phyloP scores from a whole-genome alignment of 306 rosid genomes.

The Corylus heterophylla region DNA sequence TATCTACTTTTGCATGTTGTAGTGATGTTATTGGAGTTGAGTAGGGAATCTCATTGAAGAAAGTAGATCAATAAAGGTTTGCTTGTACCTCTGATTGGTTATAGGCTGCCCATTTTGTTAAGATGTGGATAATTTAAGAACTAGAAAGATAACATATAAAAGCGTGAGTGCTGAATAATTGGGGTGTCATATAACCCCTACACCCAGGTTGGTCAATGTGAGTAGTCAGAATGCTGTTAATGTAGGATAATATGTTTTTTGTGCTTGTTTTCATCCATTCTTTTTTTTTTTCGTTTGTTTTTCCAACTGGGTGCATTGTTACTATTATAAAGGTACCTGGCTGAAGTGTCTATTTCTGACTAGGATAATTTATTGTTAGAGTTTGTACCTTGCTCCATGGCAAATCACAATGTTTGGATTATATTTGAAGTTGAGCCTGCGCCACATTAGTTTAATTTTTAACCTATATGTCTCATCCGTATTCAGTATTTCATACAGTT shows the following conservation, averaged over 20 bases:
- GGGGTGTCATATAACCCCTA: background rate
- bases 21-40: background rate
- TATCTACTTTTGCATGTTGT: background rate
- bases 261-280: background rate
- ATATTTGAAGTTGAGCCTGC: background rate
- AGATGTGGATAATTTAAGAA: background rate
- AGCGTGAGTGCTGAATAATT: background rate
- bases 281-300: background rate
- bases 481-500: background rate
- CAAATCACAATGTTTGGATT: background rate
- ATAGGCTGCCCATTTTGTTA: background rate
- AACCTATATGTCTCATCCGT: background rate
- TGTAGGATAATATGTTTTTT: background rate
- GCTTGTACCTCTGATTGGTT: background rate
- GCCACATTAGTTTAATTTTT: background rate
- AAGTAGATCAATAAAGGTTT: background rate
- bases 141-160: background rate
- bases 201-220: background rate
- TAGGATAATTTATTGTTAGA: background rate
- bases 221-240: background rate
- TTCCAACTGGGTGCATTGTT: background rate
- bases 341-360: background rate
- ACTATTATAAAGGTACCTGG: background rate
- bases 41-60: background rate
- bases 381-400: background rate